A percentile compares a stretch with the other conserved stretches of the same genome.
These are phyloP conservation scores for Arabidopsis thaliana DNA, from an alignment of 345 rosid species.

Conservation along the genomic window TAIR10.1 NC_003071.7:18555001-18555500, in stretches of 20 bases:
- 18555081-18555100: constrained; percentile 57
- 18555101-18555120: constrained; percentile 48
- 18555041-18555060: constrained; percentile 87
- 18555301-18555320: constrained; percentile 94
- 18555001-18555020: constrained; percentile 76
- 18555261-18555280: constrained; percentile 74
- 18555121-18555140: constrained; percentile 45
- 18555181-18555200: constrained; percentile 19
- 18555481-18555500: not conserved
- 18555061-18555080: constrained; percentile 71
- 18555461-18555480: constrained; percentile 10
- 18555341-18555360: constrained; percentile 90
- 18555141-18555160: not conserved
- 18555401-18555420: constrained; percentile 81
- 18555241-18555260: constrained; percentile 60
- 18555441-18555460: constrained; percentile 8
- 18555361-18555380: constrained; percentile 83
- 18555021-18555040: constrained; percentile 75
- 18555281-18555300: constrained; percentile 75
- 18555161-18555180: constrained; percentile 6
- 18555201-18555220: not conserved
- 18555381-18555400: constrained; percentile 73
- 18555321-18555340: constrained; percentile 94
- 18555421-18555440: constrained; percentile 31
- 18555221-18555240: constrained; percentile 53